A percentile compares a stretch with the other conserved stretches of the same genome.
Conservation (phyloP, 192 early-diverging fungal genomes). For the Coemansia sp. region DNA sequence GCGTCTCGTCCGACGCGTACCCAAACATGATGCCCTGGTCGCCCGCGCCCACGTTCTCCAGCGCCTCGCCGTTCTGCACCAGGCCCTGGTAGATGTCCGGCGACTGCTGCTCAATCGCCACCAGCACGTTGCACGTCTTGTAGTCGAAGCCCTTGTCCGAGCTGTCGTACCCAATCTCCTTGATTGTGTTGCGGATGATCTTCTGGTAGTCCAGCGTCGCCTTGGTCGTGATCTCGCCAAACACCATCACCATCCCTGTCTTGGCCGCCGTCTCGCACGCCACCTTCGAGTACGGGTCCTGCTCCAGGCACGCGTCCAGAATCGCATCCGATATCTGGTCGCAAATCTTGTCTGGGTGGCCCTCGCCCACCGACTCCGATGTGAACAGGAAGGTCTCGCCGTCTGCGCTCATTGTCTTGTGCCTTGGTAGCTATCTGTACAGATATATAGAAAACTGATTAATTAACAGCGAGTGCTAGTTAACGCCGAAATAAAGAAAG, state of each 20-base stretch:
- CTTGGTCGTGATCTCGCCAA: conserved; percentile 99
- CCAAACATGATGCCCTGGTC: conserved; percentile 96
- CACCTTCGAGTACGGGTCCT: conserved; percentile 97
- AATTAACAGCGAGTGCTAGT: neutral
- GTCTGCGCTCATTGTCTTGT: conserved; percentile 29
- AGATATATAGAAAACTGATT: neutral
- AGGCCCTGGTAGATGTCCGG: conserved; percentile 99
- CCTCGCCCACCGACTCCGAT: conserved; percentile 99
- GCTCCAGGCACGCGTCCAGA: conserved; percentile 90
- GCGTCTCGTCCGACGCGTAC: conserved; percentile 98
- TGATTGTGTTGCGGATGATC: conserved; percentile 98
- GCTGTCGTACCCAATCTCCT: conserved; percentile 99
- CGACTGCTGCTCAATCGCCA: conserved; percentile 99
- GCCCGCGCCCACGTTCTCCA: conserved; percentile 98
- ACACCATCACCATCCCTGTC: conserved; percentile 99
- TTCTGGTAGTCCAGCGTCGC: conserved; percentile 98
- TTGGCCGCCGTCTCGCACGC: conserved; percentile 99
- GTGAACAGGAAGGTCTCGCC: conserved; percentile 97
- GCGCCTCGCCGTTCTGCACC: conserved; percentile 82
- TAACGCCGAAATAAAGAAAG: neutral
- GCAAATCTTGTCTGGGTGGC: conserved; percentile 99
- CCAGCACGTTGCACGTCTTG: conserved; percentile 99
- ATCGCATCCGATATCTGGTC: conserved; percentile 99
- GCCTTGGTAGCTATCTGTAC: neutral
- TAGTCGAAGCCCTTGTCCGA: conserved; percentile 99